A percentile compares a stretch with the other conserved stretches of the same genome.
phyloP scores from a whole-genome alignment of 257 asterid species.

The Schizonepeta tenuifolia region DNA sequence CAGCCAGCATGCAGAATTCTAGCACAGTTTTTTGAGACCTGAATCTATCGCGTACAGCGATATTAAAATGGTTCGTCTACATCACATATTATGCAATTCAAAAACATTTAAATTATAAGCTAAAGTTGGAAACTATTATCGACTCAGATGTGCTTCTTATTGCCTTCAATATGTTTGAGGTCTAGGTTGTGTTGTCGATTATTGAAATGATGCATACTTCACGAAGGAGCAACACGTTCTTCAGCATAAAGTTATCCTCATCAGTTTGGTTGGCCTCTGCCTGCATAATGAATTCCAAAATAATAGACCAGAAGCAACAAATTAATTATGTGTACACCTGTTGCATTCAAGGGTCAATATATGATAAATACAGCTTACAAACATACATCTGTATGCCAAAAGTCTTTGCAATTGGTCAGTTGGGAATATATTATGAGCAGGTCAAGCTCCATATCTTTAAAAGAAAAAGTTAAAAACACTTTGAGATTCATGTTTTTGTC shows the following conservation, averaged over 20 bases:
- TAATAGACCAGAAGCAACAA: slow-evolving; percentile 9
- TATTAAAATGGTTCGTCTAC: not conserved
- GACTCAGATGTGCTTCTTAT: not conserved
- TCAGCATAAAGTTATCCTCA: not conserved
- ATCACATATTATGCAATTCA: not conserved
- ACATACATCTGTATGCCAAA: slow-evolving; percentile 4
- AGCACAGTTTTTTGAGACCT: not conserved
- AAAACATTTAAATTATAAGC: slow-evolving; percentile 4
- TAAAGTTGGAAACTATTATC: slow-evolving; percentile 8
- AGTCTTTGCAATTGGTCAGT: not conserved
- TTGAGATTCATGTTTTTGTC: not conserved
- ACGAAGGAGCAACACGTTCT: not conserved
- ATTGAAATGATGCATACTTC: not conserved
- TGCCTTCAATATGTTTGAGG: not conserved
- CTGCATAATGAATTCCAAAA: slow-evolving; percentile 20
- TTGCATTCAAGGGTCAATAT: slow-evolving; percentile 7
- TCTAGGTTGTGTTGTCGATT: not conserved
- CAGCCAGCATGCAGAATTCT: not conserved
- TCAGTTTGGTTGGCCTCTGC: slow-evolving; percentile 3
- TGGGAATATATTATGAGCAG: not conserved
- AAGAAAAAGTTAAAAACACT: not conserved
- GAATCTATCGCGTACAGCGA: not conserved
- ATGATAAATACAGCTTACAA: not conserved
- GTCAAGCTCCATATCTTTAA: slow-evolving; percentile 2
- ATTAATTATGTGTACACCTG: not conserved